Evolutionary conservation across 306 rosid genomes (phyloP).

Genomic region (Geum urbanum): DNA sequence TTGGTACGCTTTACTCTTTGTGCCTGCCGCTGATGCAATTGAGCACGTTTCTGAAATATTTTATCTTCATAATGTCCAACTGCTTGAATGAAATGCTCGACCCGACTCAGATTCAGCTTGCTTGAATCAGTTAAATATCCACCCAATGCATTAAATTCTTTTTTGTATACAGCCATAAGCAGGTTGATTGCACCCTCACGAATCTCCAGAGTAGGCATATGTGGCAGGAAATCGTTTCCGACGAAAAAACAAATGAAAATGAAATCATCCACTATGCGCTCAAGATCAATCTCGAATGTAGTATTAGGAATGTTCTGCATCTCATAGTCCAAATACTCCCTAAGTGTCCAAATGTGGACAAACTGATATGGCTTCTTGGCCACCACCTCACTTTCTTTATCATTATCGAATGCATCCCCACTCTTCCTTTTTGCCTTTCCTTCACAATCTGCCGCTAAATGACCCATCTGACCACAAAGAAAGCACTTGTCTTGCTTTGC

Average conservation of each 20-base stretch:
- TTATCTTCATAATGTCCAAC: slow-evolving; percentile 81
- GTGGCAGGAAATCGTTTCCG: slow-evolving; percentile 96
- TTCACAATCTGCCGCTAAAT: slow-evolving; percentile 76
- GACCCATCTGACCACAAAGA: slow-evolving; percentile 91
- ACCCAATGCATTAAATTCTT: slow-evolving; percentile 61
- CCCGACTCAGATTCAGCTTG: slow-evolving; percentile 70
- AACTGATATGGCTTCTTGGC: slow-evolving; percentile 92
- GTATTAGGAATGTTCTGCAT: slow-evolving; percentile 59
- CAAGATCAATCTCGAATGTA: slow-evolving; percentile 69
- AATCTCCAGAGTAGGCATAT: slow-evolving; percentile 95
- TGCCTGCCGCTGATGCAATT: slow-evolving; percentile 76
- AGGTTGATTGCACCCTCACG: slow-evolving; percentile 98
- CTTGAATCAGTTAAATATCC: slow-evolving; percentile 88
- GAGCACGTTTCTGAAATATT: slow-evolving; percentile 84
- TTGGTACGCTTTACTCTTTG: slow-evolving; percentile 84
- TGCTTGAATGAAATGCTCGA: slow-evolving; percentile 89
- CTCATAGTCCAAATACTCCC: slow-evolving; percentile 87
- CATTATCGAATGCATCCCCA: slow-evolving; percentile 62
- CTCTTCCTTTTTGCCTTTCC: slow-evolving; percentile 80
- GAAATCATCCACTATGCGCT: slow-evolving; percentile 88
- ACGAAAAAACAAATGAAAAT: slow-evolving; percentile 90
- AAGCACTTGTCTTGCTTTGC: slow-evolving; percentile 94
- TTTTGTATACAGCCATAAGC: slow-evolving; percentile 89
- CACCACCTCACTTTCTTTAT: slow-evolving; percentile 47
- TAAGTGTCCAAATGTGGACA: slow-evolving; percentile 85